Conservation (phyloP, 176 grass and related monocot species). For the Pharus latifolius region DNA sequence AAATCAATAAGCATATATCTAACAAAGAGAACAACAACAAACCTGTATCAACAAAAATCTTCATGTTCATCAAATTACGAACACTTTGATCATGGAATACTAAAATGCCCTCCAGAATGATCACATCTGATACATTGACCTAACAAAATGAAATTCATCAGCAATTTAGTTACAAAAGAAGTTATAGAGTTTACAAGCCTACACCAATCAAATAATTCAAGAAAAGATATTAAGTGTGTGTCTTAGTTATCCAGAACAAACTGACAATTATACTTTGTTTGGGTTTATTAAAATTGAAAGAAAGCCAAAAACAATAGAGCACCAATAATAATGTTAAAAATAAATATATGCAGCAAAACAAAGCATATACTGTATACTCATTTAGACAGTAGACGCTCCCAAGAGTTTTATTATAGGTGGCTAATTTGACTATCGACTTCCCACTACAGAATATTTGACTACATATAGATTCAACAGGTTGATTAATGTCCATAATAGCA, state of each 20-base stretch:
- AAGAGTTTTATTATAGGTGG: background rate
- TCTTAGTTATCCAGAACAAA: background rate
- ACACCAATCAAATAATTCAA: background rate
- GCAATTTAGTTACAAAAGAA: background rate
- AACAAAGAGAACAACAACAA: conserved; percentile 16
- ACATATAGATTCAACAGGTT: background rate
- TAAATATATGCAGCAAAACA: too few relatives aligned
- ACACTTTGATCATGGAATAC: conserved; percentile 85
- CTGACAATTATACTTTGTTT: background rate
- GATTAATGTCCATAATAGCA: background rate
- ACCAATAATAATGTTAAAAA: background rate
- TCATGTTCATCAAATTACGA: conserved; percentile 95
- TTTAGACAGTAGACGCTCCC: too few relatives aligned
- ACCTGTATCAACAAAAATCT: conserved; percentile 99
- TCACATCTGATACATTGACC: conserved; percentile 96
- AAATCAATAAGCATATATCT: background rate
- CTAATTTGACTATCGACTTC: background rate
- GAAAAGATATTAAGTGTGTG: too few relatives aligned
- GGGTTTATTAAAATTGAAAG: background rate
- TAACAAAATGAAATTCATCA: conserved; percentile 29
- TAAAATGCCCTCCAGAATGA: conserved; percentile 93
- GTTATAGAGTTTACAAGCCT: background rate
- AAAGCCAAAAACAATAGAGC: background rate
- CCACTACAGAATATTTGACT: background rate
- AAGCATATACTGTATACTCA: too few relatives aligned